phyloP scores from a whole-genome alignment of 2,329 filamentous ascomycete genomes.

The Hirsutella rhossiliensis region DNA sequence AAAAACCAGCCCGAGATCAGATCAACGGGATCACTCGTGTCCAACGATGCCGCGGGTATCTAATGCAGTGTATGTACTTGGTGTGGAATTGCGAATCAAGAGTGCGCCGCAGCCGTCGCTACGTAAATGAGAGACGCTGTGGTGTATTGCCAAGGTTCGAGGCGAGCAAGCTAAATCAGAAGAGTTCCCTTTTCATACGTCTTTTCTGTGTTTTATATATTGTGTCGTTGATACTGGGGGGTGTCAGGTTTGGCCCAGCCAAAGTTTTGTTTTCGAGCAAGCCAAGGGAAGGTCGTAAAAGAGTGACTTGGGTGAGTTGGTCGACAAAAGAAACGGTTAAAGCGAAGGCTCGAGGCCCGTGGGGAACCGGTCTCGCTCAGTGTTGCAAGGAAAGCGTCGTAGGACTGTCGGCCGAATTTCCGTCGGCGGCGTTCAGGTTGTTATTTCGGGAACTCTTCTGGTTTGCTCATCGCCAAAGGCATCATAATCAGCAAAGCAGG shows the following conservation, averaged over 20 bases:
- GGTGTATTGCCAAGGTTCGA: neutral
- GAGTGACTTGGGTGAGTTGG: constrained; percentile 20
- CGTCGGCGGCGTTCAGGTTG: constrained; percentile 1
- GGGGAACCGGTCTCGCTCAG: neutral
- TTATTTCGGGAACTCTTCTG: constrained; percentile 4
- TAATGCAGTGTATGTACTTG: constrained; percentile 9
- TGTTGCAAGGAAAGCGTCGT: constrained; percentile 3
- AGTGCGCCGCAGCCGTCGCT: constrained; percentile 1
- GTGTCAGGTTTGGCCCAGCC: too few relatives aligned
- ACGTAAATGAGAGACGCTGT: neutral
- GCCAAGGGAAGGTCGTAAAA: constrained; percentile 18
- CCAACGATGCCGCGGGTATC: constrained; percentile 9
- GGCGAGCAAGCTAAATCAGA: neutral
- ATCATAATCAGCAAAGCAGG: constrained; percentile 20
- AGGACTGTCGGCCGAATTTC: constrained; percentile 1
- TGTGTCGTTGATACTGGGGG: neutral
- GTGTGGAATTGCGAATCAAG: neutral
- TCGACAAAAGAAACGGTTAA: neutral
- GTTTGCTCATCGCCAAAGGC: constrained; percentile 9
- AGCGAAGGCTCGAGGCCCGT: constrained; percentile 1
- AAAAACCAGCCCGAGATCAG: neutral
- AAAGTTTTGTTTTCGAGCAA: constrained; percentile 1
- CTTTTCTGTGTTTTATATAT: constrained; percentile 6
- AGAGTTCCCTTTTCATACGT: constrained; percentile 2
- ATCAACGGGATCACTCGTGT: neutral